phyloP scores from a whole-genome alignment of 192 early-diverging fungal genomes.

The Lunasporangiospora selenospora region DNA sequence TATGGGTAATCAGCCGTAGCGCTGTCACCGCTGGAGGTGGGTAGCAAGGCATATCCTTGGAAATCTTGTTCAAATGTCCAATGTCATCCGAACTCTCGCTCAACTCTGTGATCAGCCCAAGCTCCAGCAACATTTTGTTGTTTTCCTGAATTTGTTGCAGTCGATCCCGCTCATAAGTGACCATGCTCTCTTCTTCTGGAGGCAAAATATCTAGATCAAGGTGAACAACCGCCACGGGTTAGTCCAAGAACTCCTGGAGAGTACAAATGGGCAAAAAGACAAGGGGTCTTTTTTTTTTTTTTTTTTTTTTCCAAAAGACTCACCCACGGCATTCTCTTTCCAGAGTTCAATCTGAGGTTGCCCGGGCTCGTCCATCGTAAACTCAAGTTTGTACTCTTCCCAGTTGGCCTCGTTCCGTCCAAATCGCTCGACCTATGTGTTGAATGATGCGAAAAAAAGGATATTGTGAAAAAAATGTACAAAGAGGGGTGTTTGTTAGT shows the following conservation, averaged over 20 bases:
- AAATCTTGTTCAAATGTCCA: constrained; percentile 70
- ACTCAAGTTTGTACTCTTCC: constrained; percentile 73
- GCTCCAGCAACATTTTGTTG: constrained; percentile 59
- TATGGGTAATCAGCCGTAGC: constrained; percentile 69
- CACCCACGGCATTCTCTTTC: constrained; percentile 8
- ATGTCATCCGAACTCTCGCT: constrained; percentile 80
- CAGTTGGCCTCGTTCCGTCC: constrained; percentile 81
- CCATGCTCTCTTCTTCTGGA: constrained; percentile 48
- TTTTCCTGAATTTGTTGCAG: constrained; percentile 67
- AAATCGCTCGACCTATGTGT: constrained; percentile 75
- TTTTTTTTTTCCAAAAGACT: neutral
- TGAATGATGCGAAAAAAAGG: neutral
- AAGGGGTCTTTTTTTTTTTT: neutral
- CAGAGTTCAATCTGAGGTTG: constrained; percentile 3
- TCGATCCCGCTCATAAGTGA: constrained; percentile 65
- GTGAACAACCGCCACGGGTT: no score
- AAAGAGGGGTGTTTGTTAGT: no score
- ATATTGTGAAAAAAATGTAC: neutral
- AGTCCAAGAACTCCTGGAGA: no score
- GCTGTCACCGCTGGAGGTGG: constrained; percentile 56
- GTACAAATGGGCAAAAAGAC: no score
- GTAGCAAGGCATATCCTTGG: constrained; percentile 49
- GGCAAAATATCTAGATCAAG: constrained; percentile 14
- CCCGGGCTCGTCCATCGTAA: constrained; percentile 34
- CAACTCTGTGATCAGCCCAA: constrained; percentile 83